Evolutionary conservation across 2,329 filamentous ascomycete species (phyloP).

Genomic region (Podosphaera xanthii): DNA sequence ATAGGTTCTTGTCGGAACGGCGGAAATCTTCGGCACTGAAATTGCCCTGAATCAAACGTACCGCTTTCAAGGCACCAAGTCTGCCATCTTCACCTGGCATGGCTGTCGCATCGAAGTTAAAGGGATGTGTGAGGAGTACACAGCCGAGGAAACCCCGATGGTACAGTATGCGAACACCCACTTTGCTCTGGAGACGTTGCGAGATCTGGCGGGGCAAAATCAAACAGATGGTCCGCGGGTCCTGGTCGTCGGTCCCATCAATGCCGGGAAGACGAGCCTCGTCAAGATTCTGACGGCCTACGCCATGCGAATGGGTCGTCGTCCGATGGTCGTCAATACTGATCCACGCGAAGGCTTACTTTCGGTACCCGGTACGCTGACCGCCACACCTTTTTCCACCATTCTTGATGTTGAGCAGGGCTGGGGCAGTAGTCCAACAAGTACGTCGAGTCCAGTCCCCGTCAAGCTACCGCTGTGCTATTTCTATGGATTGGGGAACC

Average conservation of each 20-base stretch:
- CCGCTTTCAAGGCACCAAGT: conserved; percentile 59
- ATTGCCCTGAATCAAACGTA: conserved; percentile 63
- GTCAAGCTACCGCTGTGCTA: conserved; percentile 86
- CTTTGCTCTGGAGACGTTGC: conserved; percentile 55
- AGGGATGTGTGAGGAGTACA: conserved; percentile 33
- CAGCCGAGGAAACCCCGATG: conserved; percentile 61
- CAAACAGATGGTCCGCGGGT: conserved; percentile 50
- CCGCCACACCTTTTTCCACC: conserved; percentile 66
- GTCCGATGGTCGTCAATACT: conserved; percentile 65
- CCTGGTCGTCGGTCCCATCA: conserved; percentile 55
- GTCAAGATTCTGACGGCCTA: conserved; percentile 59
- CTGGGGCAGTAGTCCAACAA: conserved; percentile 79
- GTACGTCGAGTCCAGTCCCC: conserved; percentile 66
- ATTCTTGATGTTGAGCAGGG: conserved; percentile 74
- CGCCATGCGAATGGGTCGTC: conserved; percentile 47
- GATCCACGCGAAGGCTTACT: conserved; percentile 65
- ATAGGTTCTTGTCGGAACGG: conserved; percentile 55
- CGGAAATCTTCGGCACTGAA: conserved; percentile 88
- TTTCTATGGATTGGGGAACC: conserved; percentile 53
- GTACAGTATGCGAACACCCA: conserved; percentile 67
- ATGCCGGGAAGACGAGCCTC: conserved; percentile 65
- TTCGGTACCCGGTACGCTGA: conserved; percentile 58
- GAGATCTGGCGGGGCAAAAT: conserved; percentile 32
- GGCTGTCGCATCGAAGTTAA: conserved; percentile 69
- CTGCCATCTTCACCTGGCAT: conserved; percentile 78